Conservation (phyloP, 176 grass and related monocot genomes). For the bread wheat (Triticum aestivum) region IWGSC_CS_RefSeq_v2.1 NC_057798.1:761391003-761391502, state of each 20-base stretch:
- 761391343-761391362: constrained; percentile 68
- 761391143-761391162: constrained; percentile 25
- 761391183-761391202: constrained; percentile 74
- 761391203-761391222: constrained; percentile 55
- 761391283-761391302: constrained; percentile 38
- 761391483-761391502: background rate
- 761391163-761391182: constrained; percentile 61
- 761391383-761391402: constrained; percentile 56
- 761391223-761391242: constrained; percentile 51
- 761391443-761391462: constrained; percentile 72
- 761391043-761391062: constrained; percentile 45
- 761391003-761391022: constrained; percentile 60
- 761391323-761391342: constrained; percentile 56
- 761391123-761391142: constrained; percentile 45
- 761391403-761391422: constrained; percentile 53
- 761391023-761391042: constrained; percentile 61
- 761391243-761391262: constrained; percentile 56
- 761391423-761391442: constrained; percentile 67
- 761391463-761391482: background rate
- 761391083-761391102: constrained; percentile 43
- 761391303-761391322: constrained; percentile 38
- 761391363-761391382: constrained; percentile 75
- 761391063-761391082: constrained; percentile 59
- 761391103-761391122: constrained; percentile 40
- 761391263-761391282: constrained; percentile 31